Evolutionary conservation across 805 yeast species (phyloP).

Genomic region (Yarrowia hollandica): DNA sequence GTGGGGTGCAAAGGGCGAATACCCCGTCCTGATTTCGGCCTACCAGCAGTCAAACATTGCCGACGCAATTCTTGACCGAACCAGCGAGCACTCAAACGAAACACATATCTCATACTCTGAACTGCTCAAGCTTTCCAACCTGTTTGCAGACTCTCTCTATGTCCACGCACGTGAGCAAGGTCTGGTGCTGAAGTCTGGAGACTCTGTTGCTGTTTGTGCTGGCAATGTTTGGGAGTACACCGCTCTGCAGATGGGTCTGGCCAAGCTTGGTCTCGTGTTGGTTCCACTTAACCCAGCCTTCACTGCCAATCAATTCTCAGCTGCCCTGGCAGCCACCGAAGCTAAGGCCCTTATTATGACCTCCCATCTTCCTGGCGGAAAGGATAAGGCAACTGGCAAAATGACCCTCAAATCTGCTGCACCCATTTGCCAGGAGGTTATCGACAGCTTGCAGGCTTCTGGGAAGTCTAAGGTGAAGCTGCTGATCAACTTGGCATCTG

Average conservation of each 20-base stretch:
- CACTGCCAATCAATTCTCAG: slow-evolving; percentile 36
- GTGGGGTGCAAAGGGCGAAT: slow-evolving; percentile 9
- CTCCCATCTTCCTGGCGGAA: slow-evolving; percentile 20
- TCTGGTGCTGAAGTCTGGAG: slow-evolving; percentile 32
- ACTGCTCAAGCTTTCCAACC: slow-evolving; percentile 16
- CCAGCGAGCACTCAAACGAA: neutral
- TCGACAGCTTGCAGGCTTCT: neutral
- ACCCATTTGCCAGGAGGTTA: slow-evolving; percentile 11
- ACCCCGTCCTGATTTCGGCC: slow-evolving; percentile 15
- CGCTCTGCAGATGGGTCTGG: slow-evolving; percentile 38
- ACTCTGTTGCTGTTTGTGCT: slow-evolving; percentile 38
- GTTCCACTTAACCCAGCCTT: slow-evolving; percentile 41
- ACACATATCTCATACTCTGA: slow-evolving; percentile 12
- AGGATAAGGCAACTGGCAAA: slow-evolving; percentile 13
- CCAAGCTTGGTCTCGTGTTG: slow-evolving; percentile 37
- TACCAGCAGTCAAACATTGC: slow-evolving; percentile 2
- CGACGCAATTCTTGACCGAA: neutral
- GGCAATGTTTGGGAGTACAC: slow-evolving; percentile 40
- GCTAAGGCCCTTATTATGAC: slow-evolving; percentile 35
- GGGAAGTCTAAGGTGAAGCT: slow-evolving; percentile 13
- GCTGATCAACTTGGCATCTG: slow-evolving; percentile 16
- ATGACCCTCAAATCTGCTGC: slow-evolving; percentile 23
- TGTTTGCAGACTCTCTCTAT: slow-evolving; percentile 23
- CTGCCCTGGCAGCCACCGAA: slow-evolving; percentile 36
- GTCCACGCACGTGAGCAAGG: slow-evolving; percentile 17